Conservation (phyloP, 768 basidiomycete genomes). For the Termitomyces sp. region DNA sequence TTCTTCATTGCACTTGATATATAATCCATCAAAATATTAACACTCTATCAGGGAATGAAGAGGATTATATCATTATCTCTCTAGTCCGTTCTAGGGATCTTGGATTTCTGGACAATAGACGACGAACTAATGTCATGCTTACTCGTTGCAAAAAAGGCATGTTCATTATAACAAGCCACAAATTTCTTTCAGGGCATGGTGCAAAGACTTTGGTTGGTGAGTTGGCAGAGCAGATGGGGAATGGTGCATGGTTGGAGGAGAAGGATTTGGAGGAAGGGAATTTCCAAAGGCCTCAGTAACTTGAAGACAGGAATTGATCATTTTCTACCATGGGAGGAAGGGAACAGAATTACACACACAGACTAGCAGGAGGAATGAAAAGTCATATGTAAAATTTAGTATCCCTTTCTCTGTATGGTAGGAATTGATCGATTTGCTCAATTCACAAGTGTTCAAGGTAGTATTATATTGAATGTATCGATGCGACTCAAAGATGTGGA, state of each 20-base stretch:
- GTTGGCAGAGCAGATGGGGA: conserved; percentile 31
- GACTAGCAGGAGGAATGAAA: neutral
- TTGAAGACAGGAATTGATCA: conserved; percentile 3
- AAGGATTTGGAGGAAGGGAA: conserved; percentile 35
- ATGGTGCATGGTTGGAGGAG: conserved; percentile 32
- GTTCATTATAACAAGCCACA: conserved; percentile 63
- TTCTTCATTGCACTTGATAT: neutral
- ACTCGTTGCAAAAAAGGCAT: conserved; percentile 75
- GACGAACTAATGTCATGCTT: conserved; percentile 86
- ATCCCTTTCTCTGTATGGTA: conserved; percentile 7
- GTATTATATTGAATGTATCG: neutral
- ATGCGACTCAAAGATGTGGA: conserved; percentile 26
- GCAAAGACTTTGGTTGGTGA: conserved; percentile 40
- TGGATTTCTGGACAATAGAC: conserved; percentile 62
- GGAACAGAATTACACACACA: neutral
- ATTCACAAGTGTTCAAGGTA: neutral
- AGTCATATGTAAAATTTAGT: neutral
- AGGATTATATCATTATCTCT: conserved; percentile 72
- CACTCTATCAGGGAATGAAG: conserved; percentile 65
- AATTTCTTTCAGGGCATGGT: conserved; percentile 55
- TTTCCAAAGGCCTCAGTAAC: conserved; percentile 13
- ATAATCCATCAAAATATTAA: neutral
- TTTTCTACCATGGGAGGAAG: conserved; percentile 10
- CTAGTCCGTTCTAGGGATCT: conserved; percentile 53
- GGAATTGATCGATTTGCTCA: conserved; percentile 3